phyloP scores from a whole-genome alignment of 345 rosid genomes.

The Kernera saxatilis region DNA sequence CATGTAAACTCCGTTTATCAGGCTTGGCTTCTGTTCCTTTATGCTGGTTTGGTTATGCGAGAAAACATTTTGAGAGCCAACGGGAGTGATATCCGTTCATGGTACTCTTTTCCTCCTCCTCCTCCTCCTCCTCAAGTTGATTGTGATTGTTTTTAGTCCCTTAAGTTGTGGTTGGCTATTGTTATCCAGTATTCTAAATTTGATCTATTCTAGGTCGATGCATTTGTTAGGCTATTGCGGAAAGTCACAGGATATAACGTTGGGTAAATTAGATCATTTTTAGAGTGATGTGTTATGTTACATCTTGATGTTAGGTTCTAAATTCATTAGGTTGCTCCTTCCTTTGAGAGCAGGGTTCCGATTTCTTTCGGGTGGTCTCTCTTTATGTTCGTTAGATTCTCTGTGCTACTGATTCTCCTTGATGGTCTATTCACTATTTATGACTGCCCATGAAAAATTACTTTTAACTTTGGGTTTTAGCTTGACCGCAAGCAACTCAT shows the following conservation, averaged over 20 bases:
- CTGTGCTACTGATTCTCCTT: background rate
- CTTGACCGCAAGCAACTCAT: background rate
- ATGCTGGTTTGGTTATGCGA: conserved; percentile 91
- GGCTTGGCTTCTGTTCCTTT: conserved; percentile 97
- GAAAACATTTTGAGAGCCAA: conserved; percentile 90
- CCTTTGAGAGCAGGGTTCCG: background rate
- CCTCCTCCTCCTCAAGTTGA: background rate
- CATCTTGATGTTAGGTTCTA: background rate
- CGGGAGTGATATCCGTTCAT: conserved; percentile 98
- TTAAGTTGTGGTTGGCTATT: background rate
- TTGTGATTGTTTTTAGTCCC: background rate
- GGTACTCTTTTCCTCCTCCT: conserved; percentile 40
- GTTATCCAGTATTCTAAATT: background rate
- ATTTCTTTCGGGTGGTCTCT: background rate
- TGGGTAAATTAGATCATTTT: background rate
- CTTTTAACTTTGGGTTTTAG: background rate
- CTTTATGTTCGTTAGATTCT: background rate
- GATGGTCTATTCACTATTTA: background rate
- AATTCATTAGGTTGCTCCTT: background rate
- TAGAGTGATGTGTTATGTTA: background rate
- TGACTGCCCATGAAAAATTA: background rate
- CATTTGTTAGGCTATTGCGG: background rate
- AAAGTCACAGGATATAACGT: background rate
- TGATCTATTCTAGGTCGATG: background rate
- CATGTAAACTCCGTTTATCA: conserved; percentile 21